Base-by-base conservation (phyloP, 495 filamentous ascomycete species). In the Aspergillus sclerotioniger region DNA sequence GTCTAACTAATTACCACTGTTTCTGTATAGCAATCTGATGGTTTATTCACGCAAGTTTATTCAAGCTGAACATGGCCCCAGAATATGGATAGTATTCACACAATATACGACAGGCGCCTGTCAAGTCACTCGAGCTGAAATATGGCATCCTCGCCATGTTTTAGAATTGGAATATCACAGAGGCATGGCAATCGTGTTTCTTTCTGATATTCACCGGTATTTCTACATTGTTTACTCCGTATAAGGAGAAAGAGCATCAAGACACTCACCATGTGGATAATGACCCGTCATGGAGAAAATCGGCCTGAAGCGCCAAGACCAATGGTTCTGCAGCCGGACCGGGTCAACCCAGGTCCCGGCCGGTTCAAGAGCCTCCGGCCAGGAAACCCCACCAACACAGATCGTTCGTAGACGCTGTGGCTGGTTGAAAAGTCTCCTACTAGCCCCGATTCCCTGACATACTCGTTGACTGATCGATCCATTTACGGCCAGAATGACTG, bases 301-400 rank as follows among this genome's bases (percentile, higher is more conserved):
- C 8, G 15, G 47, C 47, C 47, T 50, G 16, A 50, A 28, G 47
- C 47, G 31, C 16, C 12, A 32, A 50, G 15, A 44, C 52, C 43
- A 49, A 59, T 56, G 29, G 16, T 54, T 60, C 21, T 37, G 41
- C 61, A 58, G 29, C 20, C 25, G 55, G 50, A 59, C 43, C 61
- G 56, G 52, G 21, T 54, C 52, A 54, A 54, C 37, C 37, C 29
- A 19, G 19, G 35, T 43, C 31, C 52, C 52, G 52, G 15, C 31
- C 29, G 28, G 6, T n/a, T 16, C 25, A 32, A 50, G 31, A 50
- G 28, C 47, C 16, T 32, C 47, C 32, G 28, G 5, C 47, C 47
- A 50, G 47, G 47, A 50, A 50, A 41, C 52, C 52, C 37, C 51
- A 53, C 51, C 32, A 37, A 28, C 32, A 39, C 25, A 25, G 25